These are phyloP conservation scores for Rhizomucor pusillus DNA, from an alignment of 371 early-diverging fungal species.

Conservation along the genomic window DNA sequence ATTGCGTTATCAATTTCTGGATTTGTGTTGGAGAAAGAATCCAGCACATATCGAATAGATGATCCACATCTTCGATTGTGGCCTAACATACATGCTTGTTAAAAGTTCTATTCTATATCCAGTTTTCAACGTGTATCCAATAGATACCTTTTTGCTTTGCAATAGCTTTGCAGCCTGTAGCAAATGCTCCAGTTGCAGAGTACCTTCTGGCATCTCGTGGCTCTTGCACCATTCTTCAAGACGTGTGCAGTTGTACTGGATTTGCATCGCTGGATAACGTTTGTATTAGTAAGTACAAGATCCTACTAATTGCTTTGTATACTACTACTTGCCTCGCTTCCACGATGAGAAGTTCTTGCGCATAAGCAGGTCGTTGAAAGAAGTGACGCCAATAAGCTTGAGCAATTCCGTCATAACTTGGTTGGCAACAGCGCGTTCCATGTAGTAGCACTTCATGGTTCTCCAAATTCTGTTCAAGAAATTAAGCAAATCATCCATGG, in stretches of 20 bases:
- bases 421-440: slow-evolving; percentile 69
- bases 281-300: too few species aligned
- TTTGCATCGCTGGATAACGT: slow-evolving; percentile 74
- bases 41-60: slow-evolving; percentile 95
- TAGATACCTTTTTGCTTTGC: slow-evolving; percentile 89
- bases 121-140: too few species aligned
- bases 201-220: slow-evolving; percentile 89
- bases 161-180: slow-evolving; percentile 94
- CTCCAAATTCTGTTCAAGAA: slow-evolving; percentile 86
- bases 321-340: slow-evolving; percentile 60
- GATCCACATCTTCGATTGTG: slow-evolving; percentile 86
- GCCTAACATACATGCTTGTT: too few species aligned
- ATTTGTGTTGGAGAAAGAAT: slow-evolving; percentile 92
- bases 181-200: slow-evolving; percentile 87
- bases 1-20: slow-evolving; percentile 88
- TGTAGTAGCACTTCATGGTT: slow-evolving; percentile 89
- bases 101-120: too few species aligned
- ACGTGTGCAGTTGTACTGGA: slow-evolving; percentile 95
- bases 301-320: neutral
- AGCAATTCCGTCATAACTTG: slow-evolving; percentile 87
- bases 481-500: slow-evolving; percentile 85
- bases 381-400: slow-evolving; percentile 82
- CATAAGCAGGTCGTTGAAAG: slow-evolving; percentile 93
- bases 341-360: slow-evolving; percentile 78
- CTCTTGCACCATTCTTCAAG: slow-evolving; percentile 97